Evolutionary conservation across 768 basidiomycete genomes (phyloP).

Genomic region (Kwoniella heveanensis): DNA sequence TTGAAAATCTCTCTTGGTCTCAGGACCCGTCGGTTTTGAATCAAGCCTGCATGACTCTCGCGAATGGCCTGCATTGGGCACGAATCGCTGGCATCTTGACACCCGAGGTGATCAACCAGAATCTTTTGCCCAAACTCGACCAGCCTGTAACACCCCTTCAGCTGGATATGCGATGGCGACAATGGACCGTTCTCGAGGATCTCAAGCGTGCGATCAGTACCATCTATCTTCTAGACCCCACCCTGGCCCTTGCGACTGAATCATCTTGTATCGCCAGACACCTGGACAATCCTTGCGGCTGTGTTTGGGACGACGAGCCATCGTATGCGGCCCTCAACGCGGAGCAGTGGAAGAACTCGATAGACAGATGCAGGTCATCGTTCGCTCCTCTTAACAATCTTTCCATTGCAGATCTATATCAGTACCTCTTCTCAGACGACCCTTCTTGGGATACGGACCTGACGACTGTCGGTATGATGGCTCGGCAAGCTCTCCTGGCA

Average conservation of each 20-base stretch:
- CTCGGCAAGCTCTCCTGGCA: no score
- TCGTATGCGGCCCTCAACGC: not conserved
- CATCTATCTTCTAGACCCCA: not conserved
- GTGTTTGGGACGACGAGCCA: conserved; percentile 6
- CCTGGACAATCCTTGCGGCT: not conserved
- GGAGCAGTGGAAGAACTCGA: not conserved
- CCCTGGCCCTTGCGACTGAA: not conserved
- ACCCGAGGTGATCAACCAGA: not conserved
- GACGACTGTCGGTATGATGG: no score
- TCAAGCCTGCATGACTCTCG: not conserved
- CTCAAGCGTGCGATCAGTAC: not conserved
- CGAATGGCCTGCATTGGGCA: not conserved
- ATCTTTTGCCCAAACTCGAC: not conserved
- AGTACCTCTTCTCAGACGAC: not conserved
- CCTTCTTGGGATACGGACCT: no score
- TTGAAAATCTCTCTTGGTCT: not conserved
- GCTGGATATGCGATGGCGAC: conserved; percentile 3
- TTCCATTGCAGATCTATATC: not conserved
- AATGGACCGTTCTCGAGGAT: not conserved
- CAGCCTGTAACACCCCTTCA: not conserved
- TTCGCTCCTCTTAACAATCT: not conserved
- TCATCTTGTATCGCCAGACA: not conserved
- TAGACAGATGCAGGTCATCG: not conserved
- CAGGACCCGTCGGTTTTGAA: not conserved
- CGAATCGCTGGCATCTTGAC: not conserved